Evolutionary conservation across 2,329 filamentous ascomycete genomes (phyloP), one percentile per base, ranked within the genome.

Genomic region (Cordyceps tenuipes): DNA sequence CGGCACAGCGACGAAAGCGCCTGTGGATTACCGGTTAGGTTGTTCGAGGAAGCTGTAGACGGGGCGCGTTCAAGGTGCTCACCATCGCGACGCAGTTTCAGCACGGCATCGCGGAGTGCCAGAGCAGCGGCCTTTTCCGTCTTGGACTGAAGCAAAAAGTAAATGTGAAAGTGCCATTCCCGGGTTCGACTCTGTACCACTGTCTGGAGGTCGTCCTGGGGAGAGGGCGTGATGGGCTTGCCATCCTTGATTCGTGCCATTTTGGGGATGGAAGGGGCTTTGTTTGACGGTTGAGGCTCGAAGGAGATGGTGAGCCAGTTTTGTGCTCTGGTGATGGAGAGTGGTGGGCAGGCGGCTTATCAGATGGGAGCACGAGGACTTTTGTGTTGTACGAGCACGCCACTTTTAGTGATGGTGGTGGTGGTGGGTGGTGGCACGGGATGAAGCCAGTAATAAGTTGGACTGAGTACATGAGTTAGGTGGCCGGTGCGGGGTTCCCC

Each of bases 121-220:
- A 72, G 67, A 10, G 70, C 70, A 2, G 69, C 69, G 1, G 69
- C 68, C 1, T 66, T 71, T 59, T 72, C 69, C 8, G 64, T 59
- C 1, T 68, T 65, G 29, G 70, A 72, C 55, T 71, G 69, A 1
- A 70, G 61, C 26, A 71, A 47, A 60, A 72, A 72, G 39, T 72
- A 72, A 17, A 72, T 72, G 49, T 72, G 70, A 58, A 72, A 72
- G 57, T 72, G 70, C 70, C 70, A 71, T 59, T 70, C 69, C 29
- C 69, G 64, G 10, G 64, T 69, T 17, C 69, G 67, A 19, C 52
- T 59, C 47, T 69, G 65, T 17, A 70, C 69, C 2, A 70, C 68
- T 4, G 67, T 68, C 51, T 70, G 65, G 7, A 70, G 59, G 54
- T 70, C 68, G 15, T 62, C 62, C 52, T 70, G 66, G 13, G 68